Conservation (phyloP, 768 basidiomycete species). For the Asterophora lycoperdoides region DNA sequence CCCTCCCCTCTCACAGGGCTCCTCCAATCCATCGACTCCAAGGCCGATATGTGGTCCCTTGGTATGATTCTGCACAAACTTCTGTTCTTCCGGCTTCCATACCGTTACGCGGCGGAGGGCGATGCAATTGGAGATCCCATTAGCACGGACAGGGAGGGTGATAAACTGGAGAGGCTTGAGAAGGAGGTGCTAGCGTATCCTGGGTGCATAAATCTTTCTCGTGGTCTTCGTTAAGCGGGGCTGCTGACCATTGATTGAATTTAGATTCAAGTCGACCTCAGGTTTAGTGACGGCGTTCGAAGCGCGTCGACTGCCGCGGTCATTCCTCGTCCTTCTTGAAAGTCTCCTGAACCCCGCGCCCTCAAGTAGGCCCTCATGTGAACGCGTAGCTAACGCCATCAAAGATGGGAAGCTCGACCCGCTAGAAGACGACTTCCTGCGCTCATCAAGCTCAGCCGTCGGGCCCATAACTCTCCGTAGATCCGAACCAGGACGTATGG, state of each 20-base stretch:
- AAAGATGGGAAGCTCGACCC: conserved; percentile 45
- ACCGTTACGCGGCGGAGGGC: conserved; percentile 63
- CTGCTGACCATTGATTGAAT: not conserved
- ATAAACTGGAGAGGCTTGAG: conserved; percentile 68
- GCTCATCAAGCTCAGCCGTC: conserved; percentile 6
- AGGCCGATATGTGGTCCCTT: conserved; percentile 95
- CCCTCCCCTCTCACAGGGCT: conserved; percentile 60
- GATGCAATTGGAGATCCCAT: conserved; percentile 43
- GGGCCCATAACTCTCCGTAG: conserved; percentile 9
- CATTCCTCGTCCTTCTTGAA: conserved; percentile 70
- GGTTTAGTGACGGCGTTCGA: conserved; percentile 55
- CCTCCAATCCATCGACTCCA: conserved; percentile 73
- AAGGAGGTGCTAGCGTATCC: conserved; percentile 69
- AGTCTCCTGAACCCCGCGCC: conserved; percentile 63
- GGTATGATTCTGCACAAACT: conserved; percentile 96
- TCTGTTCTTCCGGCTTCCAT: conserved; percentile 87
- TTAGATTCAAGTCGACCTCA: conserved; percentile 48
- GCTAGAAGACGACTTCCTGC: conserved; percentile 12
- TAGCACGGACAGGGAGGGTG: conserved; percentile 42
- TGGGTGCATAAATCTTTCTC: conserved; percentile 45
- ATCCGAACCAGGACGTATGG: conserved; percentile 2
- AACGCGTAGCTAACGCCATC: conserved; percentile 66
- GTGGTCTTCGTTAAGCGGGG: not conserved
- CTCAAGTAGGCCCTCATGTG: conserved; percentile 60
- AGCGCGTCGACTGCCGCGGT: conserved; percentile 65